Conservation (phyloP, 148 eudicot genomes). For the Amaranthus cruentus region DNA sequence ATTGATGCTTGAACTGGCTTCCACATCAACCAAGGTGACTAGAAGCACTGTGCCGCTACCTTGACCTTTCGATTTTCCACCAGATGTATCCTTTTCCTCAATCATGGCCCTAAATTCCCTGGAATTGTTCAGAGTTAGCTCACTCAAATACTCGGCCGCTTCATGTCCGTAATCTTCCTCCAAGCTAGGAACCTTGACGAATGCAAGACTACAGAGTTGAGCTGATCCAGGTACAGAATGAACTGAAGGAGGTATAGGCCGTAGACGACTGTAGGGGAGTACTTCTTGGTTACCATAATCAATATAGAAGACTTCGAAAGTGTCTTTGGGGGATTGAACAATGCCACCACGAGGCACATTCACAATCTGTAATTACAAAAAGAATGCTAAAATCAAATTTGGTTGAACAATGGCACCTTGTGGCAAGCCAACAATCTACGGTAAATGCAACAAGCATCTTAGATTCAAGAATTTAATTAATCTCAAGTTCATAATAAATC, state of each 20-base stretch:
- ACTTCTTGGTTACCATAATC: conserved; percentile 93
- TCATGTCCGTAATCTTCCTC: conserved; percentile 89
- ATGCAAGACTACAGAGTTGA: conserved; percentile 81
- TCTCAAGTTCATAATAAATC: too few species aligned
- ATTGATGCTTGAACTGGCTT: conserved; percentile 51
- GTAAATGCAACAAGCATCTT: background rate
- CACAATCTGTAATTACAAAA: conserved; percentile 32
- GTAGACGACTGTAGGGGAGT: conserved; percentile 59
- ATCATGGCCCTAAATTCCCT: conserved; percentile 70
- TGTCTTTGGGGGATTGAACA: conserved; percentile 55
- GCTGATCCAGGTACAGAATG: conserved; percentile 66
- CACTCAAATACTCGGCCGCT: conserved; percentile 66
- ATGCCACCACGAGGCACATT: conserved; percentile 58
- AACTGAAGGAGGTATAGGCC: conserved; percentile 67
- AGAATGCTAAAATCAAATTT: background rate
- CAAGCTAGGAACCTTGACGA: conserved; percentile 65
- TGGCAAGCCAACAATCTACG: background rate
- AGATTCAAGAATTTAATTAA: too few species aligned
- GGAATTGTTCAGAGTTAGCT: conserved; percentile 44
- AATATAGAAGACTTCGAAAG: conserved; percentile 86
- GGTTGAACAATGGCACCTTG: background rate
- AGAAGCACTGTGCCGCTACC: conserved; percentile 72
- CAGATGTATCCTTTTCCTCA: conserved; percentile 75
- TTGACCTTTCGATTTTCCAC: conserved; percentile 86
- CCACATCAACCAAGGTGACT: conserved; percentile 62